These are phyloP conservation scores for Sinapis alba DNA, from an alignment of 441 rosid species.

Conservation along the genomic window DNA sequence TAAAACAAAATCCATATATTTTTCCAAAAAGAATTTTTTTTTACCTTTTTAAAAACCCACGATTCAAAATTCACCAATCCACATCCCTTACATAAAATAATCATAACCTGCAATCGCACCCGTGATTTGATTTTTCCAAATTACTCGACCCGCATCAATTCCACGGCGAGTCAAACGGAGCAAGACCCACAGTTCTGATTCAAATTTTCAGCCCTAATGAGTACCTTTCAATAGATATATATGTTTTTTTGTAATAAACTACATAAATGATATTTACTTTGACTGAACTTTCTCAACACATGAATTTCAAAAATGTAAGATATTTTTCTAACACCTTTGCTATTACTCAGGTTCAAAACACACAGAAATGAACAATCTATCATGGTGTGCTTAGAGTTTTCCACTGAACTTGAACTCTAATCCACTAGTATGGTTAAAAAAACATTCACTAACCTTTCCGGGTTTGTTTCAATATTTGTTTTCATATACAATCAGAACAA, in stretches of 20 bases:
- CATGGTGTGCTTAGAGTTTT: neutral
- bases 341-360: neutral
- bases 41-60: too few species aligned
- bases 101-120: too few species aligned
- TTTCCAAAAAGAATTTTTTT: too few species aligned
- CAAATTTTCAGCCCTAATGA: too few species aligned
- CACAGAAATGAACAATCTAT: neutral
- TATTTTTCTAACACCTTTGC: neutral
- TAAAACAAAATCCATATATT: too few species aligned
- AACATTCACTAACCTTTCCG: neutral
- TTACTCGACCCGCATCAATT: too few species aligned
- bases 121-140: too few species aligned
- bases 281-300: neutral
- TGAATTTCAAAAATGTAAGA: neutral
- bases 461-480: neutral
- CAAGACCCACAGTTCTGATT: too few species aligned
- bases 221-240: neutral
- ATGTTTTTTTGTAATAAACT: neutral
- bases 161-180: too few species aligned
- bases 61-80: too few species aligned
- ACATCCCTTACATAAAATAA: too few species aligned
- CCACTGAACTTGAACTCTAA: neutral
- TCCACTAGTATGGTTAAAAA: neutral
- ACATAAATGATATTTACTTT: neutral
- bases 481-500: neutral